Base-by-base conservation (phyloP, 352 stramenopile genomes). In the Elongisporangium anandrum region DNA sequence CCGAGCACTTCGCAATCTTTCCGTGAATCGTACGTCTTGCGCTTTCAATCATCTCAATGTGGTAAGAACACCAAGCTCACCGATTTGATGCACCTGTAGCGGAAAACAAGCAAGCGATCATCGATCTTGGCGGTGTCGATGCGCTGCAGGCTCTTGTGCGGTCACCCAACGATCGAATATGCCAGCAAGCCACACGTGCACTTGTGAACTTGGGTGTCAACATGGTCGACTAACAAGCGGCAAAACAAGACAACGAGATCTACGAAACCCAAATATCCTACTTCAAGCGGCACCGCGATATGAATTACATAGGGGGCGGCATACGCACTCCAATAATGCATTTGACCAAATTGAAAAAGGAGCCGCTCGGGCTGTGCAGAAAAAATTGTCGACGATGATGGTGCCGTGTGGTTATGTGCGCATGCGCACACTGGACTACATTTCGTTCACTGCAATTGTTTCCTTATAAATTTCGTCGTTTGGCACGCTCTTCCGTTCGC, bases 1-100 rank as follows among this genome's bases (percentile, higher is more conserved):
- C 10, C 87, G 93, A 19, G 91, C 93, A n/a, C 75, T 98, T 45
- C 80, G 94, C 50, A 98, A 98, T 59, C 77, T 98, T 22, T 97
- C 88, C 16, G 90, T 98, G 39, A 97, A 97, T 58, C 77, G 86
- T 95, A 83, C 55, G 85, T 86, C 15, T 16, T 54, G 9, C 22
- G 13, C n/a, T 41, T 39, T 13, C 5, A 13, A 50, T 2, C 23
- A 17, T 34, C 23, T 22, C 12, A 16, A 13, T 10, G 13, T 38
- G 13, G 19, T 51, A 23, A 34, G 13, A n/a, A n/a, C 16, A 21
- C 24, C 20, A 29, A 29, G 34, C 49, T 66, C 19, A 58, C 10
- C 4, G 48, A 10, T 13, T 58, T 51, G 20, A 52, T 55, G 38
- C 17, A 19, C 20, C 20, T 59, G 20, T 63, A 95, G 86, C 81